phyloP scores from a whole-genome alignment of 495 filamentous ascomycete genomes.

The Penicillium nucicola region DNA sequence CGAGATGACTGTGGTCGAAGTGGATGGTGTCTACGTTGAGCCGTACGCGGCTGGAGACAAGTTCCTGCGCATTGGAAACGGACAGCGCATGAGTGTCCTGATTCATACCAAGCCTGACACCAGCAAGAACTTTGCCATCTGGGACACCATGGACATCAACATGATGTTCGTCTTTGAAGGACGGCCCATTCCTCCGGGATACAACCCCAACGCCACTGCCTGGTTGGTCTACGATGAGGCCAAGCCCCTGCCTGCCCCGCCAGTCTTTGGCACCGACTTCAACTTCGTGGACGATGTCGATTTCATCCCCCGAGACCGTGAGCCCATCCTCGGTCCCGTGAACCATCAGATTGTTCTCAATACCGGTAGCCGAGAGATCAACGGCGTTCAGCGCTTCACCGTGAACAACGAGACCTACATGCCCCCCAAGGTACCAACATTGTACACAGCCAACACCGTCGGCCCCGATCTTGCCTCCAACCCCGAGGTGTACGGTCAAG shows the following conservation, averaged over 20 bases:
- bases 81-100: constrained; percentile 70
- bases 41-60: constrained; percentile 48
- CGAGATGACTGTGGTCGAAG: constrained; percentile 63
- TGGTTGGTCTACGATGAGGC: constrained; percentile 72
- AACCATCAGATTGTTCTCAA: constrained; percentile 35
- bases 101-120: constrained; percentile 52
- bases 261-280: constrained; percentile 49
- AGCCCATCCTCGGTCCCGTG: constrained; percentile 36
- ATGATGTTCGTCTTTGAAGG: constrained; percentile 50
- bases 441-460: constrained; percentile 60
- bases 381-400: constrained; percentile 56
- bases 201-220: constrained; percentile 72
- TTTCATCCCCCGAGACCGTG: constrained; percentile 65
- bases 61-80: constrained; percentile 60
- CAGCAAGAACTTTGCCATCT: constrained; percentile 52
- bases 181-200: constrained; percentile 24
- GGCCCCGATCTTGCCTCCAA: constrained; percentile 56
- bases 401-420: constrained; percentile 47
- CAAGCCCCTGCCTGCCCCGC: constrained; percentile 55
- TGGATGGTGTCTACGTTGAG: constrained; percentile 67
- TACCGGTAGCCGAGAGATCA: constrained; percentile 51
- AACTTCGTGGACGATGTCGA: constrained; percentile 70
- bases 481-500: constrained; percentile 29
- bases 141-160: constrained; percentile 53
- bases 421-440: constrained; percentile 65